Percentiles rank a stretch among this genome's conserved stretches.
Evolutionary conservation across 1,284 basidiomycete species (phyloP).

Genomic region (Peniophora sp.): DNA sequence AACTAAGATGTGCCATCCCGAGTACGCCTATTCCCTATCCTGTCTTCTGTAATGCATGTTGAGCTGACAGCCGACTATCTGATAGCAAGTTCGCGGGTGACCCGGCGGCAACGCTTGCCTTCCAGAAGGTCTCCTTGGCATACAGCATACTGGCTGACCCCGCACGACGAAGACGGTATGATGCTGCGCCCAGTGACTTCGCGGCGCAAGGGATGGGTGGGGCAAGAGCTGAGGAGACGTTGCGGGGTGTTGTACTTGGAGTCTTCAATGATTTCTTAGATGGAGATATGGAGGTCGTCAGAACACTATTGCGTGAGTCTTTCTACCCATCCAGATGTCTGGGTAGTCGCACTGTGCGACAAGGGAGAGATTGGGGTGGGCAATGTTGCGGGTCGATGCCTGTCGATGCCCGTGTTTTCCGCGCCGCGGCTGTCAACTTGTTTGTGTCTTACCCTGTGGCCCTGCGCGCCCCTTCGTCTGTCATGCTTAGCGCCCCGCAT

Average conservation of each 20-base stretch:
- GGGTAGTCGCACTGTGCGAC: no score
- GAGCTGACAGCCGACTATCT: constrained; percentile 2
- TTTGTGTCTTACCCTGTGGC: no score
- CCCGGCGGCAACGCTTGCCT: constrained; percentile 71
- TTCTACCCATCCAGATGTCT: background rate
- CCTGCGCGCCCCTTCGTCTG: no score
- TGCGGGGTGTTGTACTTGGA: constrained; percentile 63
- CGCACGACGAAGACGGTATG: constrained; percentile 60
- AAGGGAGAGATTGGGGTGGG: no score
- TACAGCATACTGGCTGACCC: constrained; percentile 77
- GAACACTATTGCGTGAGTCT: constrained; percentile 59
- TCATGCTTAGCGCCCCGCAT: no score
- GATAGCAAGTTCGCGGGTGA: constrained; percentile 74
- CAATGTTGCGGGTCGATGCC: no score
- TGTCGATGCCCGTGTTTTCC: no score
- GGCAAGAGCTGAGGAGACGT: constrained; percentile 64
- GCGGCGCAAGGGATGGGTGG: constrained; percentile 48
- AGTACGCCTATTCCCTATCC: constrained; percentile 38
- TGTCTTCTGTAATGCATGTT: background rate
- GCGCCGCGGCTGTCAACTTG: no score
- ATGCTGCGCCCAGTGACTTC: constrained; percentile 37
- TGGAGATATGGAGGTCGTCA: constrained; percentile 77
- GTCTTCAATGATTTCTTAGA: constrained; percentile 79
- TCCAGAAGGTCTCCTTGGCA: constrained; percentile 79
- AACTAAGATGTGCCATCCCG: constrained; percentile 76